Percentiles rank a stretch among this genome's conserved stretches.
These are phyloP conservation scores for Cucumis cinereus DNA, from an alignment of 306 rosid genomes.

Conservation along the genomic window DNA sequence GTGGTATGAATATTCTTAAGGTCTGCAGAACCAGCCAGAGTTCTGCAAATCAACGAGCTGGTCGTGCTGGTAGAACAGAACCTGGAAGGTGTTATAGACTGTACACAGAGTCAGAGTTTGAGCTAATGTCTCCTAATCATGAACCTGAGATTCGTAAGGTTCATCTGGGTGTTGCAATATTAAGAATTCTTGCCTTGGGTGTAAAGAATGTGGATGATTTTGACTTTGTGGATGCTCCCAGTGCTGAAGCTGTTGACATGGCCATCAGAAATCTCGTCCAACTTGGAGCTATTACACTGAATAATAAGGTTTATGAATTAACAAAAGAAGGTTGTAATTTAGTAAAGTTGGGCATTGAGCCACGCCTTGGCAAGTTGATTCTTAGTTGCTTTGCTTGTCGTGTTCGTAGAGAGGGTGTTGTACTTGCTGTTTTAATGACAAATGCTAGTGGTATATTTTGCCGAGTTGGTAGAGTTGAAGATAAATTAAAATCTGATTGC, in stretches of 20 bases:
- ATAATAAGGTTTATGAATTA: constrained; percentile 29
- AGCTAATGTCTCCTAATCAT: constrained; percentile 54
- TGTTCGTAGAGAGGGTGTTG: constrained; percentile 72
- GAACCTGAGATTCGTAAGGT: constrained; percentile 96
- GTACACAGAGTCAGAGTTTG: constrained; percentile 61
- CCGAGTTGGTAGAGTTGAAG: constrained; percentile 68
- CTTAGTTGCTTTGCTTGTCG: constrained; percentile 39
- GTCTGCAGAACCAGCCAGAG: constrained; percentile 81
- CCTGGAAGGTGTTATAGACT: constrained; percentile 90
- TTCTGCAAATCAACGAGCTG: constrained; percentile 89
- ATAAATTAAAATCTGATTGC: constrained; percentile 71
- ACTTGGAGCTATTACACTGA: constrained; percentile 46
- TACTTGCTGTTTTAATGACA: constrained; percentile 85
- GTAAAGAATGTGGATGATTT: constrained; percentile 57
- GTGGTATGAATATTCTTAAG: constrained; percentile 85
- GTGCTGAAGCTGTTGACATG: constrained; percentile 65
- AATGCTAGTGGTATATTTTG: constrained; percentile 82
- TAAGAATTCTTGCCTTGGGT: constrained; percentile 83
- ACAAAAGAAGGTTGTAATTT: constrained; percentile 54
- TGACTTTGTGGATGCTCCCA: constrained; percentile 88
- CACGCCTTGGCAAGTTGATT: constrained; percentile 86
- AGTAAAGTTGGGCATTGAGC: constrained; percentile 85
- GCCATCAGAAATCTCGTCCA: constrained; percentile 71
- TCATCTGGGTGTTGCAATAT: constrained; percentile 92
- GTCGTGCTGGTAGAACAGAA: constrained; percentile 96